phyloP scores from a whole-genome alignment of 2,329 filamentous ascomycete species.

The Cladosporium sp. region DNA sequence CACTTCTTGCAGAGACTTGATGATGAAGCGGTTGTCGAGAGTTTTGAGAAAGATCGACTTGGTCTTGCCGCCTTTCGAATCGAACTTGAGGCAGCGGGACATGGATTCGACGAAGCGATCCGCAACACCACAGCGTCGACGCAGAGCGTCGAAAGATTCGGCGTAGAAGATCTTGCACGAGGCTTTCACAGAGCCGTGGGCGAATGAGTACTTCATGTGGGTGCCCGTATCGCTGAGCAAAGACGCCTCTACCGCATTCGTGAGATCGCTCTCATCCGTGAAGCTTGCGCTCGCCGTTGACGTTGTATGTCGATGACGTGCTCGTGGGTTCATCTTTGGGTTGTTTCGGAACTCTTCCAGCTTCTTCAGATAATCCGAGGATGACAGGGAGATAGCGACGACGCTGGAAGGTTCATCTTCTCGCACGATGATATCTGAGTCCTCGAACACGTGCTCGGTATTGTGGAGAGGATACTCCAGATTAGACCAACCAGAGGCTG shows the following conservation, averaged over 20 bases:
- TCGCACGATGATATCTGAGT: conserved; percentile 93
- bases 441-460: conserved; percentile 92
- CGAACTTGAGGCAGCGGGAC: conserved; percentile 94
- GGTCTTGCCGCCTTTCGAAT: conserved; percentile 95
- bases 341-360: conserved; percentile 59
- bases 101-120: conserved; percentile 94
- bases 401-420: conserved; percentile 97
- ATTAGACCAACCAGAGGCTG: conserved; percentile 87
- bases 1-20: conserved; percentile 85
- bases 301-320: conserved; percentile 15
- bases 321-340: conserved; percentile 21
- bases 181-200: conserved; percentile 89
- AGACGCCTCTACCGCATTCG: conserved; percentile 78
- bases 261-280: conserved; percentile 45
- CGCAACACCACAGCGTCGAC: conserved; percentile 86
- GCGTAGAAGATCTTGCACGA: conserved; percentile 99
- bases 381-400: conserved; percentile 87
- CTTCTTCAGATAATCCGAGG: conserved; percentile 80
- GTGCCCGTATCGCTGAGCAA: conserved; percentile 81
- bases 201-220: conserved; percentile 94
- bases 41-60: conserved; percentile 98
- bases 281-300: conserved; percentile 19
- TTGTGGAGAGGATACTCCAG: conserved; percentile 82
- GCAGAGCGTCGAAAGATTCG: conserved; percentile 92
- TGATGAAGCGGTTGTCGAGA: conserved; percentile 85